phyloP scores from a whole-genome alignment of 2,329 filamentous ascomycete species.

The Elsinoe fawcettii region DNA sequence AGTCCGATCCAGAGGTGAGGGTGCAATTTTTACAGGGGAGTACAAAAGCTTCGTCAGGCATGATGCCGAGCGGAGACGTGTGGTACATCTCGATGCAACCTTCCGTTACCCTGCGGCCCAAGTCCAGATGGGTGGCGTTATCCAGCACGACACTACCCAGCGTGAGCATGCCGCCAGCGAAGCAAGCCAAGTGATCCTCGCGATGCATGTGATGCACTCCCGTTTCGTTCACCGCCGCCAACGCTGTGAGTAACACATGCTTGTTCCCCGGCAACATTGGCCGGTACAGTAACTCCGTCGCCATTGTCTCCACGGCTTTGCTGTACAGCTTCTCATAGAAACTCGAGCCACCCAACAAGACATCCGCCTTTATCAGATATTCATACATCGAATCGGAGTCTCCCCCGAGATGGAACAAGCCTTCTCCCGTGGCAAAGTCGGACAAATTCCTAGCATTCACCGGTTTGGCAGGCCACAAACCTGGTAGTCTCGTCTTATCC shows the following conservation, averaged over 20 bases:
- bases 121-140: slow-evolving; percentile 46
- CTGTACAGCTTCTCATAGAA: slow-evolving; percentile 42
- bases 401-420: slow-evolving; percentile 27
- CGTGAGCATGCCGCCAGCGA: slow-evolving; percentile 61
- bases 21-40: slow-evolving; percentile 33
- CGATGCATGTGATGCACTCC: slow-evolving; percentile 28
- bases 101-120: slow-evolving; percentile 52
- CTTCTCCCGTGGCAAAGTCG: slow-evolving; percentile 25
- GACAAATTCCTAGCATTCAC: slow-evolving; percentile 38
- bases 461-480: slow-evolving; percentile 54
- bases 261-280: slow-evolving; percentile 37
- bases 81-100: slow-evolving; percentile 58
- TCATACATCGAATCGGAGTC: slow-evolving; percentile 31
- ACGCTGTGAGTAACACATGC: slow-evolving; percentile 45
- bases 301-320: slow-evolving; percentile 40
- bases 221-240: slow-evolving; percentile 25
- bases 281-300: slow-evolving; percentile 39
- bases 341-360: slow-evolving; percentile 23
- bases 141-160: slow-evolving; percentile 57
- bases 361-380: slow-evolving; percentile 26
- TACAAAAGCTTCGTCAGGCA: slow-evolving; percentile 52
- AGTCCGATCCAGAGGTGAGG: slow-evolving; percentile 20
- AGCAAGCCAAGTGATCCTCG: slow-evolving; percentile 60
- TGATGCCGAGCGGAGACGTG: slow-evolving; percentile 49
- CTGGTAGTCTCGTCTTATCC: slow-evolving; percentile 48